phyloP scores from a whole-genome alignment of 2,329 filamentous ascomycete species.

The Didymella arachidicola region DNA sequence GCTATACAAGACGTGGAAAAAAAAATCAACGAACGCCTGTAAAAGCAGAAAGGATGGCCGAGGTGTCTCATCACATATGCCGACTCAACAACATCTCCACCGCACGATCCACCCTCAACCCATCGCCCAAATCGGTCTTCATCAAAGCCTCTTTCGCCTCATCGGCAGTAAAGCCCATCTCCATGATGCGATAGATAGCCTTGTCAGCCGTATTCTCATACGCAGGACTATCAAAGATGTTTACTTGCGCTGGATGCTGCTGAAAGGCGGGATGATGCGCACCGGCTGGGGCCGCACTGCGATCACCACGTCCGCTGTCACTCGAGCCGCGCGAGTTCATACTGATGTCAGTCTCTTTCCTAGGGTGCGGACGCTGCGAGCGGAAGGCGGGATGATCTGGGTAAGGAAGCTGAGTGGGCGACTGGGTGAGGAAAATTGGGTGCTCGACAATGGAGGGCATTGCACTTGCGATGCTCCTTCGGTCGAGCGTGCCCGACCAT shows the following conservation, averaged over 20 bases:
- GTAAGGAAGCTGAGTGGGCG: conserved; percentile 26
- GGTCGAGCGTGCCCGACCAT: conserved; percentile 32
- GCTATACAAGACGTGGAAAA: neutral
- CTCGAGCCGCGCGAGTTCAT: conserved; percentile 12
- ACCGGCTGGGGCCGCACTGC: conserved; percentile 12
- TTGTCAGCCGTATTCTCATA: conserved; percentile 63
- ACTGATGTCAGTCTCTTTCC: conserved; percentile 9
- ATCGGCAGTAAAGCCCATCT: conserved; percentile 65
- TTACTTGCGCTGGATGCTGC: conserved; percentile 46
- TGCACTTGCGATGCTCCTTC: conserved; percentile 35
- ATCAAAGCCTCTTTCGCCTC: conserved; percentile 65
- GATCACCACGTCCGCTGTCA: conserved; percentile 3
- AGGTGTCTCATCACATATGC: conserved; percentile 1
- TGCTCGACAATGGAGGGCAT: conserved; percentile 46
- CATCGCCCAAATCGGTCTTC: conserved; percentile 67
- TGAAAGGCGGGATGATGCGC: conserved; percentile 28
- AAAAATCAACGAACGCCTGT: neutral
- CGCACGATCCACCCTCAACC: conserved; percentile 64
- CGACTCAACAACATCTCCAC: conserved; percentile 60
- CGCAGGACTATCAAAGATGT: conserved; percentile 40
- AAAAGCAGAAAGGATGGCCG: neutral
- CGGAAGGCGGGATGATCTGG: conserved; percentile 19
- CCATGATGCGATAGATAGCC: conserved; percentile 65
- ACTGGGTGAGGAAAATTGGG: conserved; percentile 22
- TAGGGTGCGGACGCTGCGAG: neutral